Evolutionary conservation across 1,139 yeast species (phyloP).

Genomic region (Taphrina wiesneri): DNA sequence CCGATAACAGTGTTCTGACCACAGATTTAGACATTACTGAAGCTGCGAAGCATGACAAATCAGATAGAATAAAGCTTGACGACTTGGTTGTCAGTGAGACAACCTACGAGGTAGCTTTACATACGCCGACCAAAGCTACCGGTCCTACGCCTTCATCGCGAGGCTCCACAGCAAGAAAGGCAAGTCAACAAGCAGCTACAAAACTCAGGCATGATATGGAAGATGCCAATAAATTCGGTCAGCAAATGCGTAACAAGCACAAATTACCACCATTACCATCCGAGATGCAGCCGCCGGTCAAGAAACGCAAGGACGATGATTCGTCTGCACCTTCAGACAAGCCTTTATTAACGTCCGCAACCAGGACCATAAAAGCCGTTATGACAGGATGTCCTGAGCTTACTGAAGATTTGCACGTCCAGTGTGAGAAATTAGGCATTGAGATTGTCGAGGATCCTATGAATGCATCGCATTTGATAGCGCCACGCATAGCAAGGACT

Average conservation of each 20-base stretch:
- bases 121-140: background rate
- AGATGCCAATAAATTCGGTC: conserved; percentile 27
- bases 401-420: conserved; percentile 38
- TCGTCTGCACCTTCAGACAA: background rate
- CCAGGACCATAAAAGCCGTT: conserved; percentile 33
- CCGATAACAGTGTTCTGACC: background rate
- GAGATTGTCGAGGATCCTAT: conserved; percentile 44
- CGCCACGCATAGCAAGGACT: conserved; percentile 78
- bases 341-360: background rate
- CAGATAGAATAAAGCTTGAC: background rate
- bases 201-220: conserved; percentile 36
- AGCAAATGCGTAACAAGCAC: conserved; percentile 13
- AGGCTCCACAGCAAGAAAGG: conserved; percentile 7
- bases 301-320: background rate
- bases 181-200: conserved; percentile 23
- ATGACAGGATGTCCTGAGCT: conserved; percentile 40
- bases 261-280: conserved; percentile 9
- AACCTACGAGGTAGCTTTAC: background rate
- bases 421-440: conserved; percentile 42
- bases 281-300: conserved; percentile 3
- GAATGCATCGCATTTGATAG: conserved; percentile 51
- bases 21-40: background rate
- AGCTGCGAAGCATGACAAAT: background rate
- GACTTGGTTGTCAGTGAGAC: background rate
- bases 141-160: conserved; percentile 19